Evolutionary conservation across 2,329 filamentous ascomycete genomes (phyloP).

Genomic region (Arthrobotrys iridis): DNA sequence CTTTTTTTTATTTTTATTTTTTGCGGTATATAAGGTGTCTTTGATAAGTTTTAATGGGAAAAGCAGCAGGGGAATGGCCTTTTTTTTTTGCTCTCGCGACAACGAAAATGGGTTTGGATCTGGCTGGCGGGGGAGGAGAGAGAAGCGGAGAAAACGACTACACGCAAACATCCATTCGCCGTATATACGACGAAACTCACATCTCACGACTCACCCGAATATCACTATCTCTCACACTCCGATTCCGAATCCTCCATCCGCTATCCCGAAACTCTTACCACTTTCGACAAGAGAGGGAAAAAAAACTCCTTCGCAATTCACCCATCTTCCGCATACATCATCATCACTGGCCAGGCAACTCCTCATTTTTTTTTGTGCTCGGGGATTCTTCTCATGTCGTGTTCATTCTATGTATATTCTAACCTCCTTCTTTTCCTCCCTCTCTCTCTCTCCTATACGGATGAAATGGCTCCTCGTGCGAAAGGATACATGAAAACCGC

Average conservation of each 20-base stretch:
- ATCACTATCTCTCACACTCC: background rate
- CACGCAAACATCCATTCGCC: background rate
- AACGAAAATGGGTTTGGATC: constrained; percentile 13
- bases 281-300: too few species aligned
- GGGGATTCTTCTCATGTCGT: constrained; percentile 34
- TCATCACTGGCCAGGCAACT: constrained; percentile 30
- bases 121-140: constrained; percentile 4
- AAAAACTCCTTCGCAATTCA: constrained; percentile 4
- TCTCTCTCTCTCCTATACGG: background rate
- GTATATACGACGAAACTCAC: constrained; percentile 14
- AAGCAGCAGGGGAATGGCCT: constrained; percentile 25
- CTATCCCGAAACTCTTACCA: background rate
- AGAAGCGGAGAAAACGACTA: constrained; percentile 6
- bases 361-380: constrained; percentile 14
- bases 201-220: constrained; percentile 7
- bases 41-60: constrained; percentile 49
- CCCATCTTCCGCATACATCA: constrained; percentile 36
- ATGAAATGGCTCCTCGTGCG: constrained; percentile 31
- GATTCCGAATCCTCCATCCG: background rate
- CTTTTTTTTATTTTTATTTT: constrained; percentile 20
- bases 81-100: too few species aligned
- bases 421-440: constrained; percentile 32
- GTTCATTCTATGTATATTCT: constrained; percentile 55
- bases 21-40: constrained; percentile 48
- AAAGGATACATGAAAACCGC: constrained; percentile 39